A percentile compares a stretch with the other conserved stretches of the same genome.
Conservation (phyloP, 768 basidiomycete genomes). For the Xerocomus potaroensis region DNA sequence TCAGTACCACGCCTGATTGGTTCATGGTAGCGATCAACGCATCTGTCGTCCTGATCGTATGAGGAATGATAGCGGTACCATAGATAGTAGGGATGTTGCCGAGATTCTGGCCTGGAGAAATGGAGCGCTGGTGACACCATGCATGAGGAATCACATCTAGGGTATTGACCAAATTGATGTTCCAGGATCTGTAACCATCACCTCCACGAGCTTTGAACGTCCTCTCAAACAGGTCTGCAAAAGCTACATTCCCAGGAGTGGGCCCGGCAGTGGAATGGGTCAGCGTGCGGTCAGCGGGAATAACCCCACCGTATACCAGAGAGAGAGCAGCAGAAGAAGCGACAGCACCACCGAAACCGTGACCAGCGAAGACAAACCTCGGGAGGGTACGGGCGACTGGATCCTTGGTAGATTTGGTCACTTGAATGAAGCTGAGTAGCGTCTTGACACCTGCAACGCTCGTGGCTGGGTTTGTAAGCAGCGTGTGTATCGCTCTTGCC, state of each 20-base stretch:
- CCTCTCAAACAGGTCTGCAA: conserved; percentile 1
- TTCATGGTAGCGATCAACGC: not conserved
- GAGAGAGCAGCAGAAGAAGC: conserved; percentile 6
- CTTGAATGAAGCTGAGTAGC: conserved; percentile 3
- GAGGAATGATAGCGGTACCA: not conserved
- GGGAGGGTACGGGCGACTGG: not conserved
- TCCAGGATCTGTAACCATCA: conserved; percentile 5
- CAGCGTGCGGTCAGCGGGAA: conserved; percentile 1
- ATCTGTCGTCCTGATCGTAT: not conserved
- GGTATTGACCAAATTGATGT: conserved; percentile 9
- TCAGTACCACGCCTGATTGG: not conserved
- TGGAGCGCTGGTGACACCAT: conserved; percentile 1
- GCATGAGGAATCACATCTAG: conserved; percentile 10
- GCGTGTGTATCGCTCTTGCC: not conserved
- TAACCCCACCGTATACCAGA: not conserved
- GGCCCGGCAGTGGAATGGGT: conserved; percentile 3
- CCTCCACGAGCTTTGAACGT: not conserved
- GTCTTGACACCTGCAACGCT: not conserved
- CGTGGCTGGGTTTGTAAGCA: conserved; percentile 1
- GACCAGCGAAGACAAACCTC: conserved; percentile 9
- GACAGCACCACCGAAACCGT: conserved; percentile 3
- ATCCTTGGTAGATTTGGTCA: not conserved
- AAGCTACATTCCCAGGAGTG: conserved; percentile 6
- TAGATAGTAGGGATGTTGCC: conserved; percentile 5
- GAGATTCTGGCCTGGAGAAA: conserved; percentile 9